Conservation (phyloP, 345 rosid genomes). For the Lepidium sativum region DNA sequence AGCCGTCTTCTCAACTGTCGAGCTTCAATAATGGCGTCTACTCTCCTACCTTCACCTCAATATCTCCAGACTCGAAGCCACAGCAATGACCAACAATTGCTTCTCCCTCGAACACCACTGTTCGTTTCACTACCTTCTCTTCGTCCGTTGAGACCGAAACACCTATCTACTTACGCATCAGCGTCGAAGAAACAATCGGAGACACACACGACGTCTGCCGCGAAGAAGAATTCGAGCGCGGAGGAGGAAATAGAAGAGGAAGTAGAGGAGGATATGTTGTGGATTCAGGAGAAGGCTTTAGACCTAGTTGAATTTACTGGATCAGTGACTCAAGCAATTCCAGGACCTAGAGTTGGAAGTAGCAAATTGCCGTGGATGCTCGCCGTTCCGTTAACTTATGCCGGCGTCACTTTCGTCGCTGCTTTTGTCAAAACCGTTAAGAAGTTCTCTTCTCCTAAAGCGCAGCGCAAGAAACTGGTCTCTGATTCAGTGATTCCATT, state of each 20-base stretch:
- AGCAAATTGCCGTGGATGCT: conserved; percentile 94
- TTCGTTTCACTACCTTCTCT: conserved; percentile 15
- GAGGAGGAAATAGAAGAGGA: conserved; percentile 48
- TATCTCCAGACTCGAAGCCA: conserved; percentile 20
- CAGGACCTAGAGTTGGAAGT: conserved; percentile 87
- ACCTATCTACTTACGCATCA: conserved; percentile 12
- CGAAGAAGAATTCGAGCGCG: conserved; percentile 2
- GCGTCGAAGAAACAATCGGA: conserved; percentile 31
- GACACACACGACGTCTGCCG: background rate
- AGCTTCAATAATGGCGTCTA: conserved; percentile 33
- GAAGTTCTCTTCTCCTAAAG: conserved; percentile 65
- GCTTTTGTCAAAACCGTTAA: conserved; percentile 74
- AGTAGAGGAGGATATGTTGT: conserved; percentile 80
- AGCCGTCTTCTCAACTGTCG: background rate
- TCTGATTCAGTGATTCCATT: background rate
- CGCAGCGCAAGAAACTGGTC: conserved; percentile 67
- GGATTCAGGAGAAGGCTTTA: conserved; percentile 93
- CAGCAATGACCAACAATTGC: conserved; percentile 3
- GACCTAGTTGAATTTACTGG: conserved; percentile 92
- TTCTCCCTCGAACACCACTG: conserved; percentile 20
- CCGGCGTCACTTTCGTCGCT: conserved; percentile 56
- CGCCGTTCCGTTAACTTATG: conserved; percentile 77
- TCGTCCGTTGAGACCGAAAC: conserved; percentile 3
- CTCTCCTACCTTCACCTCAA: conserved; percentile 24
- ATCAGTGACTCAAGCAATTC: conserved; percentile 81